phyloP scores from a whole-genome alignment of 805 yeast species.

The Candida succiphila region DNA sequence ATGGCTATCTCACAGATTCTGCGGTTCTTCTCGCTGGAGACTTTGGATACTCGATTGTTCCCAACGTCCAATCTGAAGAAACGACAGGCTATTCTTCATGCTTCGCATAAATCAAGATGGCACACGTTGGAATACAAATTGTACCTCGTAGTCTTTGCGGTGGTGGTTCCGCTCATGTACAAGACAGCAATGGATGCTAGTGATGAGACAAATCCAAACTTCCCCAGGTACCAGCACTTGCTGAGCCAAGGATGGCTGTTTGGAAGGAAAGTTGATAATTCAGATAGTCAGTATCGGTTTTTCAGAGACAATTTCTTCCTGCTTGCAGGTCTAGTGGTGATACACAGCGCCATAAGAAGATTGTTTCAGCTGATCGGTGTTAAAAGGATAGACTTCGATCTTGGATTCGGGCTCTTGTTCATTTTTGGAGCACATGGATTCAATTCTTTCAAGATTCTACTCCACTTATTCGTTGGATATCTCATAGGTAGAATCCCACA shows the following conservation, averaged over 20 bases:
- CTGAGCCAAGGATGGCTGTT: constrained; percentile 81
- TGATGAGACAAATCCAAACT: constrained; percentile 65
- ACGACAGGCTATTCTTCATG: constrained; percentile 21
- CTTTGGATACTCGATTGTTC: constrained; percentile 40
- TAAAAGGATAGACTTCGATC: constrained; percentile 57
- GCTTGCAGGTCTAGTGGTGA: constrained; percentile 40
- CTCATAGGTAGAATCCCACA: constrained; percentile 31
- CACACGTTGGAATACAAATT: constrained; percentile 61
- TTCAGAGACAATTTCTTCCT: constrained; percentile 73
- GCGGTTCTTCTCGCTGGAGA: constrained; percentile 37
- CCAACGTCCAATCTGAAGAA: constrained; percentile 26
- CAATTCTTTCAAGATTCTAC: constrained; percentile 49
- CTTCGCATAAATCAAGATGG: constrained; percentile 51
- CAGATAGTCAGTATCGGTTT: constrained; percentile 82
- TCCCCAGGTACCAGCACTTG: constrained; percentile 46
- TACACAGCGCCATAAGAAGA: constrained; percentile 47
- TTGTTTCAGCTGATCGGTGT: constrained; percentile 16
- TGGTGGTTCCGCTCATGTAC: constrained; percentile 77
- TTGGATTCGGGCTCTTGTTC: constrained; percentile 59
- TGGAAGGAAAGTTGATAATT: constrained; percentile 86
- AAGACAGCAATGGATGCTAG: constrained; percentile 77
- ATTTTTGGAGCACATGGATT: constrained; percentile 73
- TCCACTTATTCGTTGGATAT: constrained; percentile 49
- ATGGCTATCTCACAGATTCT: too few species aligned
- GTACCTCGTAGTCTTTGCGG: constrained; percentile 50